phyloP scores from a whole-genome alignment of 495 filamentous ascomycete species.

The Penicillium daleae region DNA sequence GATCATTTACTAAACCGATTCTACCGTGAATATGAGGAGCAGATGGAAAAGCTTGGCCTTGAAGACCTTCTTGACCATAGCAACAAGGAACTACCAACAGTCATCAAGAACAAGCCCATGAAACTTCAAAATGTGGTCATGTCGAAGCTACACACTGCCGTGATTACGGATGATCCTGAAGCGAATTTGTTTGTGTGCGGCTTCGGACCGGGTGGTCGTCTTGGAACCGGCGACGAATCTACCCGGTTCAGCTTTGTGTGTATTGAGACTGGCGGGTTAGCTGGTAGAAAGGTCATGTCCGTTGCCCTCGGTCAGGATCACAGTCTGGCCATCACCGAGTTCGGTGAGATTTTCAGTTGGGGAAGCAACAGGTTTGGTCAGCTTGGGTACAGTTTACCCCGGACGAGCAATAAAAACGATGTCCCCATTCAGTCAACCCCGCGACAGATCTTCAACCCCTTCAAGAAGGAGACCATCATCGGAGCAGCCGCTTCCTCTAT shows the following conservation, averaged over 20 bases:
- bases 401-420: slow-evolving; percentile 59
- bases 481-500: slow-evolving; percentile 90
- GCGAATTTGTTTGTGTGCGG: slow-evolving; percentile 94
- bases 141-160: slow-evolving; percentile 89
- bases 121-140: slow-evolving; percentile 77
- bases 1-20: slow-evolving; percentile 74
- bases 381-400: slow-evolving; percentile 75
- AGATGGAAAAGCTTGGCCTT: slow-evolving; percentile 33
- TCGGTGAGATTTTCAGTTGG: slow-evolving; percentile 90
- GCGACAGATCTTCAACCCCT: slow-evolving; percentile 84
- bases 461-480: slow-evolving; percentile 82
- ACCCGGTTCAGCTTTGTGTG: slow-evolving; percentile 84
- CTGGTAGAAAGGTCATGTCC: slow-evolving; percentile 68
- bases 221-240: slow-evolving; percentile 87
- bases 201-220: slow-evolving; percentile 84
- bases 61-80: slow-evolving; percentile 28
- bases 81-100: slow-evolving; percentile 61
- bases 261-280: slow-evolving; percentile 72
- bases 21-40: slow-evolving; percentile 60
- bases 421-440: slow-evolving; percentile 80
- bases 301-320: slow-evolving; percentile 91
- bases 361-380: slow-evolving; percentile 87
- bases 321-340: slow-evolving; percentile 77
- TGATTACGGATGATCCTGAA: slow-evolving; percentile 87
- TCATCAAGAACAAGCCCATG: slow-evolving; percentile 70